These are phyloP conservation scores for Fusarium goolgardi DNA, from an alignment of 2,329 filamentous ascomycete species.

Conservation along the genomic window DNA sequence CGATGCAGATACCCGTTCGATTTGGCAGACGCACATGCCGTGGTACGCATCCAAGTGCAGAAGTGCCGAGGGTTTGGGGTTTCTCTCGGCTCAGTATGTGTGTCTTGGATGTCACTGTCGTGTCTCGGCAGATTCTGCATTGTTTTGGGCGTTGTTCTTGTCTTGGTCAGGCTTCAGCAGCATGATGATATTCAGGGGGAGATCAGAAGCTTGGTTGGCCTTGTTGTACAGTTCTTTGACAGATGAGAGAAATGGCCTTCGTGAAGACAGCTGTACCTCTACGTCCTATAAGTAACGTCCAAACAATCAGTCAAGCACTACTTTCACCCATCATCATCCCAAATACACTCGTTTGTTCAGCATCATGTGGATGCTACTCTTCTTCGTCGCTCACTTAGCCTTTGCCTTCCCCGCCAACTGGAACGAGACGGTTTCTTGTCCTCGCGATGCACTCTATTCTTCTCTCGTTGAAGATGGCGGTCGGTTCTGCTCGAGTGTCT, in stretches of 20 bases:
- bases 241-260: neutral
- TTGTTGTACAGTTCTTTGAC: neutral
- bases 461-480: conserved; percentile 46
- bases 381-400: conserved; percentile 15
- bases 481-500: conserved; percentile 48
- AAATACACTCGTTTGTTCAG: conserved; percentile 32
- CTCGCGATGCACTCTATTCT: conserved; percentile 48
- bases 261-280: neutral
- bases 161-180: neutral
- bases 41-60: conserved; percentile 8
- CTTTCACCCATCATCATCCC: conserved; percentile 1
- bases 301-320: conserved; percentile 3
- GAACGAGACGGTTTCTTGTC: conserved; percentile 42
- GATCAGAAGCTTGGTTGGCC: conserved; percentile 1
- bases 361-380: conserved; percentile 41
- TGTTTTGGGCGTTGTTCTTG: conserved; percentile 9
- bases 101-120: conserved; percentile 5
- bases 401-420: conserved; percentile 30
- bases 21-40: conserved; percentile 28
- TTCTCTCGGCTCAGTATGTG: conserved; percentile 13
- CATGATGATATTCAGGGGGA: neutral
- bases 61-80: conserved; percentile 18
- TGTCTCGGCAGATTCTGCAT: conserved; percentile 40
- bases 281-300: conserved; percentile 36
- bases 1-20: conserved; percentile 35